A percentile compares a stretch with the other conserved stretches of the same genome.
These are phyloP conservation scores for Tricholoma furcatifolium DNA, from an alignment of 768 basidiomycete species.

Conservation along the genomic window DNA sequence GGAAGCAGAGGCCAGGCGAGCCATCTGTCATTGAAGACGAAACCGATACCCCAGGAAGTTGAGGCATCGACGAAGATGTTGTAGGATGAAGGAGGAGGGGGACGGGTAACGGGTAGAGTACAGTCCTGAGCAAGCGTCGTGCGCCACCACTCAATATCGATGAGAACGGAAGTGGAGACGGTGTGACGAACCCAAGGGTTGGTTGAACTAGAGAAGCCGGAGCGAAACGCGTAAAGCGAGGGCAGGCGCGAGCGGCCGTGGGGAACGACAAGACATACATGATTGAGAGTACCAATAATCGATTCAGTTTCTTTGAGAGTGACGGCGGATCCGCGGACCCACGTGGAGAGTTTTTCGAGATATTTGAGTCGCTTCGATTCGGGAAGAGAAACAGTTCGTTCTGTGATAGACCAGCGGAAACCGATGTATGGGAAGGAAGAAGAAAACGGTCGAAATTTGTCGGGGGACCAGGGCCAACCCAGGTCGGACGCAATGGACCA, in stretches of 20 bases:
- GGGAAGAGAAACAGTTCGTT: no score
- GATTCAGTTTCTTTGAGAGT: constrained; percentile 21
- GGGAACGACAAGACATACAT: no score
- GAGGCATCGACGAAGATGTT: constrained; percentile 38
- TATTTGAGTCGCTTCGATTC: constrained; percentile 28
- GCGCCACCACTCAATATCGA: no score
- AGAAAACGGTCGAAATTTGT: neutral
- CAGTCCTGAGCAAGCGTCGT: constrained; percentile 27
- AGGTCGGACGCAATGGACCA: neutral
- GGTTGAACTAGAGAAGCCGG: constrained; percentile 12
- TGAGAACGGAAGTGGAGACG: no score
- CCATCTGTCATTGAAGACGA: constrained; percentile 33
- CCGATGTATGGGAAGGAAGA: neutral
- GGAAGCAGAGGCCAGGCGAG: constrained; percentile 34
- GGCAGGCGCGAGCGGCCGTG: no score
- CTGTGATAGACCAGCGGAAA: neutral
- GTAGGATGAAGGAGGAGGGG: neutral
- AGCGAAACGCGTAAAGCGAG: no score
- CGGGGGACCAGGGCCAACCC: neutral
- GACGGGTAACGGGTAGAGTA: neutral
- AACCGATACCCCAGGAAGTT: no score
- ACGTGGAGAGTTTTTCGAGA: constrained; percentile 19
- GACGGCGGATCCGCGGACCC: constrained; percentile 12
- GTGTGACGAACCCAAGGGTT: constrained; percentile 9
- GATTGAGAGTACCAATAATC: constrained; percentile 23